Base-by-base conservation (phyloP, 1,139 yeast species). In the Sugiyamaella paludigena region DNA sequence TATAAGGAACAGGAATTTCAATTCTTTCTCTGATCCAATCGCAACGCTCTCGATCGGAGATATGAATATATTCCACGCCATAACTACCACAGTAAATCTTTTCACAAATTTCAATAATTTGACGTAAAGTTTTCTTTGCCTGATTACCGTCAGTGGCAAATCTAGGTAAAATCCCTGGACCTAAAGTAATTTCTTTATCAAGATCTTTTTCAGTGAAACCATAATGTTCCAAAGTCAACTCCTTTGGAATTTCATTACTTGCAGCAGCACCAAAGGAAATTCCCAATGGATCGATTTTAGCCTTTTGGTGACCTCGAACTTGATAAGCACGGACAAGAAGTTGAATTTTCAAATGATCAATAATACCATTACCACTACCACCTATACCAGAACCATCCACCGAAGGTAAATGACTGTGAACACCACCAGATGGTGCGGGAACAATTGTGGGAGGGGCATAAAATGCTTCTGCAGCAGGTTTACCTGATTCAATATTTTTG, bases 11-110 rank as follows among this genome's bases (percentile, higher is more conserved):
- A 56, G 98, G 96, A 60, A 91, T 87, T 74, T 92, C 98, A 58
- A 94, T 79, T 70, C 97, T 81, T 73, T 89, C 95, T 76, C 98
- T 85, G 67, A 92, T 81, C 99, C 98, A 92, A 71, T 92, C 97
- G 76, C 98, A 94, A 73, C 87, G 87, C 63, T 81, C 88, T 70
- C 95, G 85, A 50, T 95, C 87, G 54, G 98, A 97, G 60, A 92
- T 94, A 73, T 92, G 99, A 63, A 92, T 86, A 73, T 89, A 92
- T 74, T 92, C 98, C 53, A 87, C 80, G 73, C 98, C 98, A 68
- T 89, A 89, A 43, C 87, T 74, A 40, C 85, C 79, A 73, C 97
- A 89, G 77, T 94, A 92, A 62, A 87, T 79, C 58, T 77, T 75
- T 73, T 94, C 96, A 72, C 96, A 85, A 57, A 80, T 73, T 41